Percentiles rank a stretch among this genome's conserved stretches.
These are phyloP conservation scores for Gnetum montanum DNA, from an alignment of 75 land plant genomes.

Conservation along the genomic window DNA sequence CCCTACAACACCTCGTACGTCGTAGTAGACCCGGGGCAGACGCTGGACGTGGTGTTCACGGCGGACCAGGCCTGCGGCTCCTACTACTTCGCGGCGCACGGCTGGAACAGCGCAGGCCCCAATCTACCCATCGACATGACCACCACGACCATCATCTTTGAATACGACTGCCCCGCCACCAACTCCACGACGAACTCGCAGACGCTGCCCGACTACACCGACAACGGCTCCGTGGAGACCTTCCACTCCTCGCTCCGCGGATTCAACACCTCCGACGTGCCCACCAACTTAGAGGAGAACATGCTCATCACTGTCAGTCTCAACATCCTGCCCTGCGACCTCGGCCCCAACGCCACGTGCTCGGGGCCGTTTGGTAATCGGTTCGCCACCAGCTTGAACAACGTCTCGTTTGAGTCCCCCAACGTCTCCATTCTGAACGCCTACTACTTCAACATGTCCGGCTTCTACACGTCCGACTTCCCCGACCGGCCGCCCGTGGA, in stretches of 20 bases:
- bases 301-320: constrained; percentile 25
- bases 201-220: neutral
- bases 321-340: constrained; percentile 13
- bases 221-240: neutral
- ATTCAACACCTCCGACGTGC: neutral
- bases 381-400: constrained; percentile 44
- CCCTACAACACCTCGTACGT: constrained; percentile 30
- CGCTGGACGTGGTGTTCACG: constrained; percentile 37
- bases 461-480: constrained; percentile 25
- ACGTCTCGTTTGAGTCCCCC: constrained; percentile 42
- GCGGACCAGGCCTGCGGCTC: constrained; percentile 23
- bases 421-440: constrained; percentile 26
- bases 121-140: constrained; percentile 27
- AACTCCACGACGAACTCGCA: neutral
- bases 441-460: constrained; percentile 15
- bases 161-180: constrained; percentile 9
- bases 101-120: constrained; percentile 11
- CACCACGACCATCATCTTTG: constrained; percentile 29
- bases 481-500: constrained; percentile 15
- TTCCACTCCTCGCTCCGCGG: neutral
- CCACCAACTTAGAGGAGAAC: constrained; percentile 9
- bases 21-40: constrained; percentile 56
- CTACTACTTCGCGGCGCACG: constrained; percentile 20
- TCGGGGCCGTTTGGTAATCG: neutral
- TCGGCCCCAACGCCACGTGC: neutral